Evolutionary conservation across 2,329 filamentous ascomycete species (phyloP), one percentile per base, ranked within the genome.

Genomic region (Stenocarpella maydis): DNA sequence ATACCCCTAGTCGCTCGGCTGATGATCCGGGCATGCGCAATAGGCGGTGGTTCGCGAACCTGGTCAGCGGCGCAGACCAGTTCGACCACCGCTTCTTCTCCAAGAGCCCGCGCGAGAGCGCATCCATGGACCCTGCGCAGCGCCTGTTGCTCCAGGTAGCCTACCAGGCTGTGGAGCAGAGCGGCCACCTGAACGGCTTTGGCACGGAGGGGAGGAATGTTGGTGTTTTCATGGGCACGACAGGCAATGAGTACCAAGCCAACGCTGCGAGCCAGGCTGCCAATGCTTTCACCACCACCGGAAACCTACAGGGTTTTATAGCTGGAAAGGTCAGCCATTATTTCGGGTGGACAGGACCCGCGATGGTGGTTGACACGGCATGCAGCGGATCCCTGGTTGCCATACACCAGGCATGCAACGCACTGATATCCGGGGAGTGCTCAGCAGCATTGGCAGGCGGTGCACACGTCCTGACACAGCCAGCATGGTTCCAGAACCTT

Each of bases 31-130:
- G 39, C 34, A 26, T 39, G 21, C 24, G 26, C 6, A 53, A 34
- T 19, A 26, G 50, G 17, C 26, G 28, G 19, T 73, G 66, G 54
- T 76, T 61, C 45, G 76, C 71, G 28, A 77, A 77, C 65, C 73
- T 76, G n/a, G 10, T 78, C 1, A 47, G 61, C 8, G 74, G 73
- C 24, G 15, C 45, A 31, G 75, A 76, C 43, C 52, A 67, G 1
- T 82, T 82, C 68, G 82, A 84, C 70, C 75, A 80, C 53, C 71
- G 74, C 2, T 84, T 83, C 75, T 84, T 84, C 75, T 77, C 77
- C 31, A 79, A 78, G 19, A 77, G 70, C 21, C 71, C 78, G 3
- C 76, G 77, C 8, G 80, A 82, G 74, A 75, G 74, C 19, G 74
- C 74, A 9, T 72, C 77, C 1, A 80, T 79, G 72, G 81, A 83